Evolutionary conservation across 768 basidiomycete species (phyloP).

Genomic region (Suillus alpinus): DNA sequence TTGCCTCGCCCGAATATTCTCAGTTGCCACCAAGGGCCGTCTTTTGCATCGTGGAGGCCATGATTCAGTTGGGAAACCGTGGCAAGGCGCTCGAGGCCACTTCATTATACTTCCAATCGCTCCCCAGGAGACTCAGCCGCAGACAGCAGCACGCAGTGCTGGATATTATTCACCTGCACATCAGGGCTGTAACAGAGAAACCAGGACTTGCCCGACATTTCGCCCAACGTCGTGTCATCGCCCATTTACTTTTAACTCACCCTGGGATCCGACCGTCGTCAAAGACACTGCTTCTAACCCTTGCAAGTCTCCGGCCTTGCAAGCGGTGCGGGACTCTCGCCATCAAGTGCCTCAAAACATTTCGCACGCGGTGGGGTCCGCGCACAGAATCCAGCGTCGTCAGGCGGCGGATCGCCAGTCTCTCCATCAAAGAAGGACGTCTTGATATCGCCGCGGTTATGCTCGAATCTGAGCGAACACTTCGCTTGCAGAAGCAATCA

Average conservation of each 20-base stretch:
- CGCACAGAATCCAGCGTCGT: conserved; percentile 56
- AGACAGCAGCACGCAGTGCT: conserved; percentile 38
- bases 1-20: conserved; percentile 32
- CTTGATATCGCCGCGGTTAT: conserved; percentile 42
- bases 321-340: conserved; percentile 57
- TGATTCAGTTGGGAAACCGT: conserved; percentile 42
- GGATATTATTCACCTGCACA: conserved; percentile 54
- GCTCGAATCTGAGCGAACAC: conserved; percentile 15
- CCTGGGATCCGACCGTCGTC: conserved; percentile 53
- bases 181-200: conserved; percentile 31
- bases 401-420: conserved; percentile 51
- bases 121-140: conserved; percentile 42
- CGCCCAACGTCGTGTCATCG: conserved; percentile 41
- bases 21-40: conserved; percentile 42
- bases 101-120: conserved; percentile 44
- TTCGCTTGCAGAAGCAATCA: conserved; percentile 8
- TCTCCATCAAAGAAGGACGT: conserved; percentile 67
- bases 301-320: conserved; percentile 48
- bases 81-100: conserved; percentile 44
- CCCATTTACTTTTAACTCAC: conserved; percentile 44
- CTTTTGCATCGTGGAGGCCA: conserved; percentile 41
- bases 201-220: conserved; percentile 43
- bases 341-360: conserved; percentile 40
- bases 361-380: conserved; percentile 54
- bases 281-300: conserved; percentile 56